Evolutionary conservation across 2,329 filamentous ascomycete species (phyloP), one percentile per base, ranked within the genome.

Genomic region (Microdochium paspali): DNA sequence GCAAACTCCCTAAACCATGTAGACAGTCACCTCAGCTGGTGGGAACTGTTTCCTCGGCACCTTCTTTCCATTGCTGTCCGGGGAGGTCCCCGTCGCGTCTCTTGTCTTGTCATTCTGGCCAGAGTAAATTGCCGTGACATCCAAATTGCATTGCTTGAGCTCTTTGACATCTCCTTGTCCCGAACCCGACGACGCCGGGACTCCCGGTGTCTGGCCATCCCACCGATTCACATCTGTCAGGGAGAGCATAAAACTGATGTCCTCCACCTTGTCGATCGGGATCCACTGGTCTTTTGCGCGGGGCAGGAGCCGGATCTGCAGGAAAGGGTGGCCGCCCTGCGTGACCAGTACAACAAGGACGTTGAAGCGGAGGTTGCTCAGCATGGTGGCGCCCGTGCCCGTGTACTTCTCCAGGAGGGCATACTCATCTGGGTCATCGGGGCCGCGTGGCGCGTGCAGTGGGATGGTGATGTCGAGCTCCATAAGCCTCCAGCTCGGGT

Each of bases 351-450:
- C 30, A 15, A 28, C 24, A 10, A 51, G 30, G 28, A 54, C 52
- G 49, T 54, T 54, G 51, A 54, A 54, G 7, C 54, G 52, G 39
- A 52, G 48, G 51, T 56, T 56, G 42, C 44, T 45, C 40, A 54
- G 51, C 54, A 56, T 54, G 23, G 15, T 25, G 7, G 47, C 20
- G 25, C 52, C 48, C 13, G 43, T 44, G 13, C 49, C 54, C 10
- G 32, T 30, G 47, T 53, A 53, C 15, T 21, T 18, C 31, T 24
- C 24, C 31, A 50, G 30, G 9, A 51, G 47, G 28, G 26, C 40
- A 53, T 46, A n/a, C 42, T 47, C 21, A 51, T 31, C 24, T 28
- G 25, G 47, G 51, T 45, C 10, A 35, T 20, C 24, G 51, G 23
- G 40, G 43, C 44, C 24, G 30, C 21, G n/a, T n/a, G n/a, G n/a